These are phyloP conservation scores for Ormosia semicastrata DNA, from an alignment of 306 rosid species.

Conservation along the genomic window DNA sequence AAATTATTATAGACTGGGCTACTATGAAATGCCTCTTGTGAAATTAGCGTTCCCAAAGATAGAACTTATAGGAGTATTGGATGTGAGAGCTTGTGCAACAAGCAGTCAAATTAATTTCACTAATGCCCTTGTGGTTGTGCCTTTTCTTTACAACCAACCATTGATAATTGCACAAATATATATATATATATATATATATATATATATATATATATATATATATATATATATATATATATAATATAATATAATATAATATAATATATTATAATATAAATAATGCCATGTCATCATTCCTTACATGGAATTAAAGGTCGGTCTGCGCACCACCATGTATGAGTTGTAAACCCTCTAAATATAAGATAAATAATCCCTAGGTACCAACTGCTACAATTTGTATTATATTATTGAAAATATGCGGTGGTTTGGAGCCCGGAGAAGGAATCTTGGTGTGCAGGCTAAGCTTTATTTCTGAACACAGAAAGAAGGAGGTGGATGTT, in stretches of 20 bases:
- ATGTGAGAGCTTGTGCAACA: conserved; percentile 14
- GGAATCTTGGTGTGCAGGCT: not conserved
- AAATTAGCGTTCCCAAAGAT: not conserved
- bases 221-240: no score
- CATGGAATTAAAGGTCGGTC: conserved; percentile 10
- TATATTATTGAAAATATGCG: conserved; percentile 6
- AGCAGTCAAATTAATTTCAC: not conserved
- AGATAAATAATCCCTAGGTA: not conserved
- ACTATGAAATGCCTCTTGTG: not conserved
- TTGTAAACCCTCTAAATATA: not conserved
- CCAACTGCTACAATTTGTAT: conserved; percentile 1
- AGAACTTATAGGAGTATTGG: conserved; percentile 34
- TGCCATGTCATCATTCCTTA: not conserved
- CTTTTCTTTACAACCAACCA: conserved; percentile 18
- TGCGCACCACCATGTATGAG: conserved; percentile 1
- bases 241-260: no score
- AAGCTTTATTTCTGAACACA: not conserved
- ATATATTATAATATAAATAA: not conserved
- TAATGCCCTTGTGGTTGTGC: conserved; percentile 13
- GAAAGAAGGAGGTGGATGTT: conserved; percentile 16
- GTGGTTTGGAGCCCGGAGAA: not conserved
- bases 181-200: not conserved
- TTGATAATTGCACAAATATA: not conserved
- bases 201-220: no score
- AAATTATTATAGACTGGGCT: not conserved